A percentile compares a stretch with the other conserved stretches of the same genome.
Conservation (phyloP, 139 green algal species). For the Gonium pectorale region DNA sequence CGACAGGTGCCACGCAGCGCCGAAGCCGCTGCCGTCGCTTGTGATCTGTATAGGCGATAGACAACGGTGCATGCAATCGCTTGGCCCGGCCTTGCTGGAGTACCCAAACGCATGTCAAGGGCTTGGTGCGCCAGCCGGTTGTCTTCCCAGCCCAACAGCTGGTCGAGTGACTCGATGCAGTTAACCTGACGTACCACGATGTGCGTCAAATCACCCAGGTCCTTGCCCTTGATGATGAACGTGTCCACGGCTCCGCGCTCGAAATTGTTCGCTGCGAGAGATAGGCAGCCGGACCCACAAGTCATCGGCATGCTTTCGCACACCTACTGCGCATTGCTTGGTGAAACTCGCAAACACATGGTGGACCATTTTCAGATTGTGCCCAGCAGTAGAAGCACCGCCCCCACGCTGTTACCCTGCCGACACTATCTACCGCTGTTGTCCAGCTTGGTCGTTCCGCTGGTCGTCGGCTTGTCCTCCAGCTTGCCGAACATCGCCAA, state of each 20-base stretch:
- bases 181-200: conserved; percentile 30
- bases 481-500: conserved; percentile 66
- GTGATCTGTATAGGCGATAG: conserved; percentile 36
- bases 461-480: conserved; percentile 43
- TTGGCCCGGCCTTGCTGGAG: no score
- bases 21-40: conserved; percentile 63
- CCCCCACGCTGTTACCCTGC: no score
- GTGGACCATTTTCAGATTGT: no score
- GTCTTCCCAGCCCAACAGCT: no score
- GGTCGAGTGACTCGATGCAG: background rate
- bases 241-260: conserved; percentile 55
- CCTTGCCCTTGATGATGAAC: conserved; percentile 65
- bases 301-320: no score
- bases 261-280: conserved; percentile 58
- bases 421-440: conserved; percentile 38
- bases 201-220: conserved; percentile 60
- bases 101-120: no score
- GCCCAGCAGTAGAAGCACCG: no score
- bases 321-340: no score
- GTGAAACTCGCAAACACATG: no score
- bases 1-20: conserved; percentile 58
- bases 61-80: no score
- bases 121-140: no score
- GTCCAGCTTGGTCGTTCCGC: conserved; percentile 54
- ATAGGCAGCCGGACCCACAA: background rate